Conservation (phyloP, 495 filamentous ascomycete species). For the Tirmania nivea region DNA sequence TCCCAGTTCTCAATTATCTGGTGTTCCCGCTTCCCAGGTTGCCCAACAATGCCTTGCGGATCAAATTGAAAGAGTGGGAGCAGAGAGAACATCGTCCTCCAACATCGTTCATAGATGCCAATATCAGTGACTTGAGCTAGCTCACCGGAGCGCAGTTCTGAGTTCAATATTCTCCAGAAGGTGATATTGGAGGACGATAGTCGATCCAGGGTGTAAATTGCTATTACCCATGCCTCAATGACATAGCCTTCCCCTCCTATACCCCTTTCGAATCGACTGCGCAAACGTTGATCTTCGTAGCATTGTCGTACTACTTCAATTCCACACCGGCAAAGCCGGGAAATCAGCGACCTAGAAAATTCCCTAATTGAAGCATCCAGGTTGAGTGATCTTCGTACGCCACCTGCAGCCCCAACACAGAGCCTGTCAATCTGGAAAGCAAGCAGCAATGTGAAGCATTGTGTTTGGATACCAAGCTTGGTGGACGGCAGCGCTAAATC, state of each 20-base stretch:
- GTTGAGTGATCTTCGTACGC: neutral
- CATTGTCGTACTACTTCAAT: constrained; percentile 33
- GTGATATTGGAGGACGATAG: constrained; percentile 20
- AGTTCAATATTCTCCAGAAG: constrained; percentile 39
- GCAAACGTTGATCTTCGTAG: constrained; percentile 38
- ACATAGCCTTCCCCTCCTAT: constrained; percentile 36
- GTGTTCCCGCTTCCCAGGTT: constrained; percentile 20
- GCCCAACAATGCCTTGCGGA: constrained; percentile 39
- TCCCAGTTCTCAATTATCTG: constrained; percentile 46
- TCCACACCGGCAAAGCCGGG: constrained; percentile 23
- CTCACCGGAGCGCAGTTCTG: constrained; percentile 20
- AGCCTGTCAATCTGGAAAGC: constrained; percentile 4
- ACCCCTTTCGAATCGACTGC: constrained; percentile 37
- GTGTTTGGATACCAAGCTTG: constrained; percentile 9
- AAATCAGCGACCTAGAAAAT: constrained; percentile 23
- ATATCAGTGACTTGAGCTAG: constrained; percentile 28
- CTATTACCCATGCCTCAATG: constrained; percentile 44
- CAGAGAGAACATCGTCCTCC: constrained; percentile 51
- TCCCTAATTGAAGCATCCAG: constrained; percentile 11
- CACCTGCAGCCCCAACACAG: neutral
- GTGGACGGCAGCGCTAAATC: constrained; percentile 3
- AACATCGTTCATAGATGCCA: constrained; percentile 39
- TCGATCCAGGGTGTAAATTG: constrained; percentile 25
- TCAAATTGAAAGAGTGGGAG: constrained; percentile 65
- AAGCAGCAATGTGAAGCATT: constrained; percentile 11